Base-by-base conservation (phyloP, 768 basidiomycete species). In the Boletus insuetus region DNA sequence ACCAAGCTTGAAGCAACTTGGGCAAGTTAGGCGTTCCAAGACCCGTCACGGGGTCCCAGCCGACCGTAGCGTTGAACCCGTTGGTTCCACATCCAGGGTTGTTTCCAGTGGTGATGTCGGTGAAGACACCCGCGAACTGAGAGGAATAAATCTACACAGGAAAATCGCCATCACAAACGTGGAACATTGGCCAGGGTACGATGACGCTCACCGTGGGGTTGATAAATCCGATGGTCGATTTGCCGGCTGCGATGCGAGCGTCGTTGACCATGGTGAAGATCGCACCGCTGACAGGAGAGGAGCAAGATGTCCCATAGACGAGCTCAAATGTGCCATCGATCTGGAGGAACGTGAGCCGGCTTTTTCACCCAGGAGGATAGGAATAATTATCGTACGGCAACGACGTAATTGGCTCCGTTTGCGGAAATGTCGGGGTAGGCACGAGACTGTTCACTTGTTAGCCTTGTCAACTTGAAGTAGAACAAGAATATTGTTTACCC, bases 1-100 rank as follows among this genome's bases (percentile, higher is more conserved):
- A 5, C 34, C 34, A 35, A 12, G 34, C 34, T 35, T 35, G 34
- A 14, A 35, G 34, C 13, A 80, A 61, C 45, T 68, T 54, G 6
- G 73, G 73, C 52, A 79, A 73, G 46, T 74, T 75, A 8, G 78
- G 79, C 6, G 76, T 79, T 2, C 78, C 79, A 16, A 79, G 59
- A n/a, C 51, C 81, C 14, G 76, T 73, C 12, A 77, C 78, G 19
- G 79, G 74, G 59, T 77, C 77, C 77, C 77, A 80, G 24, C 78
- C 67, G 4, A 9, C 9, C 3, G 62, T 53, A 4, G 66, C 56
- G 4, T 67, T 69, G 61, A 68, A 79, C 1, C 77, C 77, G 2
- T 46, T 4, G 11, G 74, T 75, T 17, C 73, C 73, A 50, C 79
- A 80, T 2, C 80, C 78, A 3, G 67, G 72, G 53, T 80, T 81